A percentile compares a stretch with the other conserved stretches of the same genome.
Evolutionary conservation across 768 basidiomycete genomes (phyloP).

Genomic region (Naganishia vishniacii): DNA sequence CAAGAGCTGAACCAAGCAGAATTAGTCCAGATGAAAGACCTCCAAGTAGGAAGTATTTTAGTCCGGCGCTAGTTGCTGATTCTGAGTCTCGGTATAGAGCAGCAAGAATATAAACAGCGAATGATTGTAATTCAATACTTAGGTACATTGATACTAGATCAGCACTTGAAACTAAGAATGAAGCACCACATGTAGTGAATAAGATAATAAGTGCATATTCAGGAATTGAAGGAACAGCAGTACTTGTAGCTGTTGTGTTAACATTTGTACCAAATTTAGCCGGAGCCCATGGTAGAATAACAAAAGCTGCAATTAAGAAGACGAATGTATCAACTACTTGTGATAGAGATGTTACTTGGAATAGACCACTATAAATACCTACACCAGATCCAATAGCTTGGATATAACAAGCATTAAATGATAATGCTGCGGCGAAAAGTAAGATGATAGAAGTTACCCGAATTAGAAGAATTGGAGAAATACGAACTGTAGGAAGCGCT

Average conservation of each 20-base stretch:
- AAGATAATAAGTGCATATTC: constrained; percentile 30
- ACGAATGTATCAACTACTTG: constrained; percentile 33
- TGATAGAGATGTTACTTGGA: constrained; percentile 33
- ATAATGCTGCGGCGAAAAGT: constrained; percentile 25
- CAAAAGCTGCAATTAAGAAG: constrained; percentile 29
- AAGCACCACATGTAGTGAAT: constrained; percentile 29
- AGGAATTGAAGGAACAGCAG: constrained; percentile 19
- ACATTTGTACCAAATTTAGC: neutral
- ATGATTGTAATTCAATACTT: constrained; percentile 36
- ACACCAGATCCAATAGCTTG: constrained; percentile 34
- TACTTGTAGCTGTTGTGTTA: neutral
- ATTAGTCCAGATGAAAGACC: constrained; percentile 37
- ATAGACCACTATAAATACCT: constrained; percentile 35
- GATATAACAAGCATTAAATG: constrained; percentile 32
- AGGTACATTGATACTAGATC: constrained; percentile 36
- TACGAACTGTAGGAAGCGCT: constrained; percentile 30
- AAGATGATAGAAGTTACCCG: constrained; percentile 32
- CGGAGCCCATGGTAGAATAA: constrained; percentile 31
- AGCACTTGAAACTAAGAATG: constrained; percentile 35
- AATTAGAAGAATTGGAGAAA: constrained; percentile 30
- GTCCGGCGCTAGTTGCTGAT: constrained; percentile 34
- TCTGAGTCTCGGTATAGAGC: constrained; percentile 34
- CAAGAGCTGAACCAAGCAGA: constrained; percentile 33
- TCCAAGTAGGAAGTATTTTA: constrained; percentile 37
- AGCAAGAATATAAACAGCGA: constrained; percentile 36